Conservation (phyloP, 2,329 filamentous ascomycete species). For the Penicillium sp. region DNA sequence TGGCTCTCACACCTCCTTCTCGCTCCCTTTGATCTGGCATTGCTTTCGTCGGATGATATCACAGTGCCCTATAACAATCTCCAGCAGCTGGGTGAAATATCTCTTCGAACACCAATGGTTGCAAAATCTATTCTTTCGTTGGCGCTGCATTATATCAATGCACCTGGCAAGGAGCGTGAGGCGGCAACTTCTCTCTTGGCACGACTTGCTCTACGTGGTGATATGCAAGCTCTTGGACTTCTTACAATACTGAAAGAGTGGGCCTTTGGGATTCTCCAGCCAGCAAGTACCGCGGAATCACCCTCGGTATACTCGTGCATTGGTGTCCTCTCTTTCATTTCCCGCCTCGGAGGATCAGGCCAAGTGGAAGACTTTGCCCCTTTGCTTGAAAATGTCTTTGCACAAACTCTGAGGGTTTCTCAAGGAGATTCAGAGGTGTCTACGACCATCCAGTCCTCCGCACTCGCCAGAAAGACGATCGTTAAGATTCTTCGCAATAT, state of each 20-base stretch:
- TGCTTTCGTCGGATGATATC: conserved; percentile 63
- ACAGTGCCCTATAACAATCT: conserved; percentile 37
- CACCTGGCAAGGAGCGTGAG: conserved; percentile 81
- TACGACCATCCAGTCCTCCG: conserved; percentile 63
- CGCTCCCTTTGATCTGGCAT: conserved; percentile 84
- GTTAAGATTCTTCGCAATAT: conserved; percentile 82
- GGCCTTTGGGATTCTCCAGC: conserved; percentile 62
- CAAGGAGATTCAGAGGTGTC: conserved; percentile 51
- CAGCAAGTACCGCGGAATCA: conserved; percentile 37
- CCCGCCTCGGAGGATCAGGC: conserved; percentile 67
- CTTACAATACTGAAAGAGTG: conserved; percentile 66
- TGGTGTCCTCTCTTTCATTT: conserved; percentile 74
- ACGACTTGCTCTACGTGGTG: conserved; percentile 73
- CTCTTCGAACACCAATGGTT: conserved; percentile 64
- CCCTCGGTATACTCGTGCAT: conserved; percentile 70
- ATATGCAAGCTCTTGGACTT: conserved; percentile 79
- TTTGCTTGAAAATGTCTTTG: conserved; percentile 65
- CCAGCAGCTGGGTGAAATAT: conserved; percentile 45
- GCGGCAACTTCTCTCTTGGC: conserved; percentile 82
- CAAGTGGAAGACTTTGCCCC: conserved; percentile 71
- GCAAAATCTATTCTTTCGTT: conserved; percentile 67
- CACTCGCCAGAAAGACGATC: conserved; percentile 74
- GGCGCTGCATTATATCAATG: conserved; percentile 67
- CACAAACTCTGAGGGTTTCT: conserved; percentile 59
- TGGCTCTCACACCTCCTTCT: conserved; percentile 83